phyloP scores from a whole-genome alignment of 441 rosid genomes.

The Adansonia rubrostipa region DNA sequence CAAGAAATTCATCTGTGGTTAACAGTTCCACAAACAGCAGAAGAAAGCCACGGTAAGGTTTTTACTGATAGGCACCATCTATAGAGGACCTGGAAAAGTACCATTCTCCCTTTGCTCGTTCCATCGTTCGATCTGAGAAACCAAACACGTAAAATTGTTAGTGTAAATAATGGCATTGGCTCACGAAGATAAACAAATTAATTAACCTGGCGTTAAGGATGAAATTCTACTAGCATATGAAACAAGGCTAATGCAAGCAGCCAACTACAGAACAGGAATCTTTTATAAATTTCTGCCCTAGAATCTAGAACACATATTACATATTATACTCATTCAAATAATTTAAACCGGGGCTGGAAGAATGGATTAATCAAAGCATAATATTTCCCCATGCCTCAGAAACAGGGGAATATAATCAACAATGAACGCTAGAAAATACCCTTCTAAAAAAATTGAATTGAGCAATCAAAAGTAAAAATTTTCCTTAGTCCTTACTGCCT shows the following conservation, averaged over 20 bases:
- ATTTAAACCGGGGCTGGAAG: not conserved
- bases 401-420: not conserved
- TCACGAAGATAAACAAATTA: not conserved
- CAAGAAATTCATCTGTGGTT: conserved; percentile 1
- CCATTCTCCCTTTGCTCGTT: conserved; percentile 98
- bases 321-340: not conserved
- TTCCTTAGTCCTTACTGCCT: not conserved
- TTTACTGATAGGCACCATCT: conserved; percentile 25
- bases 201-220: not conserved
- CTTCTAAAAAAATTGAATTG: not conserved
- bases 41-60: not conserved
- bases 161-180: not conserved
- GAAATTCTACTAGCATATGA: not conserved
- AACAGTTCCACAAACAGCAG: not conserved
- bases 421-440: not conserved
- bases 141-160: conserved; percentile 14
- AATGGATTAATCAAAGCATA: conserved; percentile 4
- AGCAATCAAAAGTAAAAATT: not conserved
- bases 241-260: not conserved
- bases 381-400: not conserved
- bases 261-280: not conserved
- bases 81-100: conserved; percentile 95
- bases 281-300: not conserved
- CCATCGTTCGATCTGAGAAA: conserved; percentile 74
- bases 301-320: not conserved